These are phyloP conservation scores for Rhytidhysteron rufulum DNA, from an alignment of 2,329 filamentous ascomycete genomes.

Conservation along the genomic window DNA sequence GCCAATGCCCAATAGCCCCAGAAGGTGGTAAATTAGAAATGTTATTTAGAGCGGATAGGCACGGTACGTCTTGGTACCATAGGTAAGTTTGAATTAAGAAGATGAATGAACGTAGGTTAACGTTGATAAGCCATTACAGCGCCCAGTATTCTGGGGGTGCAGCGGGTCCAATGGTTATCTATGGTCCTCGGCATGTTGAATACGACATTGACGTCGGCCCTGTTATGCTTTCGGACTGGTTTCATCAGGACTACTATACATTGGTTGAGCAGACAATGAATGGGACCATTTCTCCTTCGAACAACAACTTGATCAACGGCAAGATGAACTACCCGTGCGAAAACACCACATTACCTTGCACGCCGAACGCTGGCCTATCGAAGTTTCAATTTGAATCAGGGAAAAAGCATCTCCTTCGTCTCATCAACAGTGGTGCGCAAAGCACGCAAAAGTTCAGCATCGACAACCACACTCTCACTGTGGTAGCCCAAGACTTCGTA, in stretches of 20 bases:
- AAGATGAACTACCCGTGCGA: conserved; percentile 26
- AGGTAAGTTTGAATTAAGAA: conserved; percentile 5
- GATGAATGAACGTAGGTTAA: too few relatives aligned
- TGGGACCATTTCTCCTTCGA: conserved; percentile 12
- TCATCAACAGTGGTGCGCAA: conserved; percentile 42
- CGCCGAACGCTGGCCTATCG: conserved; percentile 18
- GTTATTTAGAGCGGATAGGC: conserved; percentile 29
- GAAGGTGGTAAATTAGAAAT: conserved; percentile 23
- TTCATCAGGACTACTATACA: conserved; percentile 16
- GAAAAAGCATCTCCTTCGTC: conserved; percentile 39
- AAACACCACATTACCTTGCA: conserved; percentile 22
- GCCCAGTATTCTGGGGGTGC: conserved; percentile 26
- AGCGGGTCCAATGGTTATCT: conserved; percentile 22
- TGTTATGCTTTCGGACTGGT: conserved; percentile 20
- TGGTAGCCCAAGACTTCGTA: conserved; percentile 43
- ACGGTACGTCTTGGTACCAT: conserved; percentile 26
- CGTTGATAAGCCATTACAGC: too few relatives aligned
- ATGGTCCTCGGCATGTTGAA: conserved; percentile 17
- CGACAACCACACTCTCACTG: conserved; percentile 41
- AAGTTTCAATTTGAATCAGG: conserved; percentile 38
- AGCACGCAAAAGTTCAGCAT: conserved; percentile 42
- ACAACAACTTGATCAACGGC: conserved; percentile 25
- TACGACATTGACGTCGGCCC: conserved; percentile 27
- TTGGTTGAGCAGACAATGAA: conserved; percentile 13
- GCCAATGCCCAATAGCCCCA: conserved; percentile 34